phyloP scores from a whole-genome alignment of 257 asterid species.

The Avicennia marina region DNA sequence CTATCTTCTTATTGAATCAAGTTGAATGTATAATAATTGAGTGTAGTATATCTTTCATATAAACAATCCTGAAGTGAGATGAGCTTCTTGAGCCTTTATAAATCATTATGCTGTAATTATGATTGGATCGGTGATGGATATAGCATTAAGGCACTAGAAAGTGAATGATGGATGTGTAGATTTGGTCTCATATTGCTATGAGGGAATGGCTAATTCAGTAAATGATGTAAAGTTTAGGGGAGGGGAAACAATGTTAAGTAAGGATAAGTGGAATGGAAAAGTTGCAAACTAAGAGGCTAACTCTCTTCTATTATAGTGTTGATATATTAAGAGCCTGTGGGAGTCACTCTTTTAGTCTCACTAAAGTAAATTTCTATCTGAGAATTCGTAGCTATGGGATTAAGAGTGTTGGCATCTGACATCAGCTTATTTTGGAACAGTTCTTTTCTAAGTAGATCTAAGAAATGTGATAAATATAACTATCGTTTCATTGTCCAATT shows the following conservation, averaged over 20 bases:
- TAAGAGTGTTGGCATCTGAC: neutral
- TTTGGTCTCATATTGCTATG: slow-evolving; percentile 1
- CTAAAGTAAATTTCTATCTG: no score
- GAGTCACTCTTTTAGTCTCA: no score
- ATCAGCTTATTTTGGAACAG: neutral
- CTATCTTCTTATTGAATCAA: neutral
- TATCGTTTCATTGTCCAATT: neutral
- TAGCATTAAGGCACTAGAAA: neutral
- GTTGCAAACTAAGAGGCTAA: neutral
- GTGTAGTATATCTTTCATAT: neutral
- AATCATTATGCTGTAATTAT: neutral
- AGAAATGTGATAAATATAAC: neutral
- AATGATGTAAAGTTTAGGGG: slow-evolving; percentile 3
- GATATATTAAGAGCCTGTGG: no score
- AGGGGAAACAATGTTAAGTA: neutral
- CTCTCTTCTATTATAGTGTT: no score
- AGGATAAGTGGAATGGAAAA: neutral
- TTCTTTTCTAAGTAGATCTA: no score
- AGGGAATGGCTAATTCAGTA: slow-evolving; percentile 2
- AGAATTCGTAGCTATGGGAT: no score
- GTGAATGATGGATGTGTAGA: neutral
- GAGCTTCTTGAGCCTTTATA: neutral
- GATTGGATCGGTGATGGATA: neutral
- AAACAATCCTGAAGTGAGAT: neutral
- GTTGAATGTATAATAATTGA: slow-evolving; percentile 2